Percentiles rank a stretch among this genome's conserved stretches.
Conservation (phyloP, 2,329 filamentous ascomycete species). For the Botrytis fragariae region DNA sequence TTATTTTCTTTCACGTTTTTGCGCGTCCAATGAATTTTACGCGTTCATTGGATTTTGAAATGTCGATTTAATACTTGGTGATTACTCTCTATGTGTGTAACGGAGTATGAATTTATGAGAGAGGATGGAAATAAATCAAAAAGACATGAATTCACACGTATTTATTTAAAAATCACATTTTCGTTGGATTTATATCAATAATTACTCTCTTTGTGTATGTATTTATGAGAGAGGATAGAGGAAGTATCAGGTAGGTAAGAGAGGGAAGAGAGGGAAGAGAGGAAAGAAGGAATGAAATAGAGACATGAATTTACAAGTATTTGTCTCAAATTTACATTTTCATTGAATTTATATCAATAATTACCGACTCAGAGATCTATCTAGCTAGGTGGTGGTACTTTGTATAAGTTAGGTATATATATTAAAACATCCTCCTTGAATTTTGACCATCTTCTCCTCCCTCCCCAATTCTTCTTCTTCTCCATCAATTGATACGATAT, state of each 20-base stretch:
- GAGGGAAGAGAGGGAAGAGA: too few species aligned
- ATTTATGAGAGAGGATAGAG: too few species aligned
- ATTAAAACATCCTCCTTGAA: neutral
- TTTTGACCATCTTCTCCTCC: neutral
- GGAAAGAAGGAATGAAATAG: too few species aligned
- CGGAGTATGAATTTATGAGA: neutral
- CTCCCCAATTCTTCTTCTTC: neutral
- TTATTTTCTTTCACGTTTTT: constrained; percentile 4
- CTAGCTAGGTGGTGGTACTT: too few species aligned
- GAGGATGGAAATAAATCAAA: neutral
- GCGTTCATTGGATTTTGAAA: neutral
- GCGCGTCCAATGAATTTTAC: neutral
- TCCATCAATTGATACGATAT: neutral
- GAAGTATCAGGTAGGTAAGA: too few species aligned
- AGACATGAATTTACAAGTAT: neutral
- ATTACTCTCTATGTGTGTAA: neutral
- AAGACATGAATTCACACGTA: neutral
- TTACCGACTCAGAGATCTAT: neutral
- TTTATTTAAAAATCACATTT: too few species aligned
- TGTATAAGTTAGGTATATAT: too few species aligned
- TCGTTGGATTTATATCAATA: neutral
- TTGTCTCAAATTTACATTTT: neutral
- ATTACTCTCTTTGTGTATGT: too few species aligned
- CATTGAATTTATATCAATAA: neutral
- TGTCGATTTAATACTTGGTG: neutral